Percentiles rank a stretch among this genome's conserved stretches.
Evolutionary conservation across 1,284 basidiomycete species (phyloP).

Genomic region (Trichosporon inkin): DNA sequence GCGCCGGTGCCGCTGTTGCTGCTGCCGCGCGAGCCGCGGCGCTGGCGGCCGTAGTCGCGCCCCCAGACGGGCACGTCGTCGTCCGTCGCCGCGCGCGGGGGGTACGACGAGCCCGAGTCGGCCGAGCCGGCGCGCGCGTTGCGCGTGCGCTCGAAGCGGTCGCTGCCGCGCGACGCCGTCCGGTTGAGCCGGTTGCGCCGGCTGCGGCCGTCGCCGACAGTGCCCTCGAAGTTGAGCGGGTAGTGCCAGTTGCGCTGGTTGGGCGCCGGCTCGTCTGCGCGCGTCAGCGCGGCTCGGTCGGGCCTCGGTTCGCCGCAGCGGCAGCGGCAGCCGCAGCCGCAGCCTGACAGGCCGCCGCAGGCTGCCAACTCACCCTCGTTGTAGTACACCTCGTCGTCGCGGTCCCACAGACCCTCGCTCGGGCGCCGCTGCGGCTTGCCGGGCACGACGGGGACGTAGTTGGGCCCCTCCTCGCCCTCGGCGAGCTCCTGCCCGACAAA

Average conservation of each 20-base stretch:
- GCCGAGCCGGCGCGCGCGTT: constrained; percentile 20
- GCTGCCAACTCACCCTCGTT: constrained; percentile 25
- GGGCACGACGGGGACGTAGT: constrained; percentile 42
- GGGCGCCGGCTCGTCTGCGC: constrained; percentile 45
- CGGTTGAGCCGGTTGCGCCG: constrained; percentile 23
- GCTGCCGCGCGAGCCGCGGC: constrained; percentile 24
- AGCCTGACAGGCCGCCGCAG: neutral
- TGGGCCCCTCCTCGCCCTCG: constrained; percentile 63
- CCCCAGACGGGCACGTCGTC: constrained; percentile 52
- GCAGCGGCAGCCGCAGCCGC: neutral
- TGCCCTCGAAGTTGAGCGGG: constrained; percentile 52
- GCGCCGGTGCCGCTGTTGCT: constrained; percentile 12
- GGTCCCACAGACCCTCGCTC: constrained; percentile 45
- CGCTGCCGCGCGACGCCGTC: constrained; percentile 23
- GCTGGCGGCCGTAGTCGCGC: constrained; percentile 46
- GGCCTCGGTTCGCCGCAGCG: too few species aligned
- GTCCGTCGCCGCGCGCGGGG: constrained; percentile 38
- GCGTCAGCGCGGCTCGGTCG: neutral
- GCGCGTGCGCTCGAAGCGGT: constrained; percentile 40
- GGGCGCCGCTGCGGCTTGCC: constrained; percentile 22
- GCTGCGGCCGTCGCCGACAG: constrained; percentile 34
- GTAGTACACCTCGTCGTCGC: constrained; percentile 49
- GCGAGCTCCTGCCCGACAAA: constrained; percentile 68
- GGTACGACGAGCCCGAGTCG: constrained; percentile 31
- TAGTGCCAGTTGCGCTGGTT: constrained; percentile 51